A percentile compares a stretch with the other conserved stretches of the same genome.
Evolutionary conservation across 192 early-diverging fungal genomes (phyloP).

Genomic region (Linderina pennispora): DNA sequence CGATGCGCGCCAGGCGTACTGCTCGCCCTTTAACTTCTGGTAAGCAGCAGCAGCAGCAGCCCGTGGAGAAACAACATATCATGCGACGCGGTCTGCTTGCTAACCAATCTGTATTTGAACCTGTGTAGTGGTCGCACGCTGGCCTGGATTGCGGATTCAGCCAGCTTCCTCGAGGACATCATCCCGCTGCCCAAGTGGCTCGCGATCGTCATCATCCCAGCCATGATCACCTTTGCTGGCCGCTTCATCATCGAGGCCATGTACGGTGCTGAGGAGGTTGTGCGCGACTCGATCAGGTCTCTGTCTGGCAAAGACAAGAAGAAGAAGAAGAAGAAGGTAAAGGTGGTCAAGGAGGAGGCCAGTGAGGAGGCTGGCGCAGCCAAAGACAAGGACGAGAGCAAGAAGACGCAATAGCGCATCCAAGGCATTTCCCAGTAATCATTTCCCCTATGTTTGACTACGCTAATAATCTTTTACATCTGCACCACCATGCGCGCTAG

Average conservation of each 20-base stretch:
- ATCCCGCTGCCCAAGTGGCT: slow-evolving; percentile 42
- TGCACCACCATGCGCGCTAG: too few species aligned
- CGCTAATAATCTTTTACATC: too few species aligned
- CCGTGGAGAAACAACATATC: too few species aligned
- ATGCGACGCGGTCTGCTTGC: too few species aligned
- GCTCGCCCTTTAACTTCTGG: slow-evolving; percentile 40
- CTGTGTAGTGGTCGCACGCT: slow-evolving; percentile 10
- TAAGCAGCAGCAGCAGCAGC: too few species aligned
- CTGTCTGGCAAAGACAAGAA: neutral
- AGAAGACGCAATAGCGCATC: neutral
- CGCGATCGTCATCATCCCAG: slow-evolving; percentile 32
- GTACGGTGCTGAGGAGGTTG: slow-evolving; percentile 19
- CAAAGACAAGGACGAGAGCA: neutral
- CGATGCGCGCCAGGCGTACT: slow-evolving; percentile 7
- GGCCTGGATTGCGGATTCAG: slow-evolving; percentile 25
- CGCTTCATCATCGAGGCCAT: slow-evolving; percentile 35
- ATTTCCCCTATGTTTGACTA: too few species aligned
- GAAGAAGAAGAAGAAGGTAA: neutral
- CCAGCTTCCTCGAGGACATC: slow-evolving; percentile 11
- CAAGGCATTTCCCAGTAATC: too few species aligned
- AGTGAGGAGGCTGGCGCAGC: too few species aligned
- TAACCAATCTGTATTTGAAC: too few species aligned
- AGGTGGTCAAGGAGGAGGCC: neutral
- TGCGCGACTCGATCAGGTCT: slow-evolving; percentile 1
- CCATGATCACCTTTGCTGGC: slow-evolving; percentile 22